A percentile compares a stretch with the other conserved stretches of the same genome.
phyloP scores from a whole-genome alignment of 2,329 filamentous ascomycete species.

The Teratosphaeria nubilosa region DNA sequence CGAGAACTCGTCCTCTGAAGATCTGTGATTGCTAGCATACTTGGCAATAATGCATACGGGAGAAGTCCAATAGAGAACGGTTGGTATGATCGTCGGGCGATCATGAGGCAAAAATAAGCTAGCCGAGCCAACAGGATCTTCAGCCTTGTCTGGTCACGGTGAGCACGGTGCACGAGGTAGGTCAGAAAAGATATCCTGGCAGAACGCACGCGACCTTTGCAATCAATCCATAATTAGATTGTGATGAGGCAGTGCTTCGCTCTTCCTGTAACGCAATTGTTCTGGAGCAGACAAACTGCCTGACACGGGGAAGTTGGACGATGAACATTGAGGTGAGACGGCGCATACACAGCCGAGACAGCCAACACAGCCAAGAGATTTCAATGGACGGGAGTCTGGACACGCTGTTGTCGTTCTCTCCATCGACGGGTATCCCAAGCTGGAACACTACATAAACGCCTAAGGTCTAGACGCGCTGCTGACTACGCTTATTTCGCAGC shows the following conservation, averaged over 20 bases:
- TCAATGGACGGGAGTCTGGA: too few species aligned
- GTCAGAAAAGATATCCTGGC: neutral
- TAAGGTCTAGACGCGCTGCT: neutral
- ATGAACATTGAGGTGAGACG: too few species aligned
- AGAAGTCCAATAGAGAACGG: neutral
- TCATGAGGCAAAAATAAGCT: neutral
- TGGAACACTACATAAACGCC: neutral
- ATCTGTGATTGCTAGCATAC: neutral
- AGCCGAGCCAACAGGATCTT: neutral
- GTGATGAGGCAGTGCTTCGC: neutral
- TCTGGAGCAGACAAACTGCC: too few species aligned
- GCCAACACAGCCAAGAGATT: too few species aligned
- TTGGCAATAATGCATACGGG: neutral
- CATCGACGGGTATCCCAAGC: neutral
- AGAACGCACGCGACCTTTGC: neutral
- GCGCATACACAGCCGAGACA: too few species aligned
- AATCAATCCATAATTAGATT: neutral
- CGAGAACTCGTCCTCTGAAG: neutral
- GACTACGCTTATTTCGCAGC: conserved; percentile 7
- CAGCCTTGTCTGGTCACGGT: neutral
- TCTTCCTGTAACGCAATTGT: too few species aligned
- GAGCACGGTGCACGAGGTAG: too few species aligned
- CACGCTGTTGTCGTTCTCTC: neutral
- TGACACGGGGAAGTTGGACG: too few species aligned
- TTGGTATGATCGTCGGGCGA: neutral